Base-by-base conservation (phyloP, 2,329 filamentous ascomycete species). In the Chrysoporthe puriensis region DNA sequence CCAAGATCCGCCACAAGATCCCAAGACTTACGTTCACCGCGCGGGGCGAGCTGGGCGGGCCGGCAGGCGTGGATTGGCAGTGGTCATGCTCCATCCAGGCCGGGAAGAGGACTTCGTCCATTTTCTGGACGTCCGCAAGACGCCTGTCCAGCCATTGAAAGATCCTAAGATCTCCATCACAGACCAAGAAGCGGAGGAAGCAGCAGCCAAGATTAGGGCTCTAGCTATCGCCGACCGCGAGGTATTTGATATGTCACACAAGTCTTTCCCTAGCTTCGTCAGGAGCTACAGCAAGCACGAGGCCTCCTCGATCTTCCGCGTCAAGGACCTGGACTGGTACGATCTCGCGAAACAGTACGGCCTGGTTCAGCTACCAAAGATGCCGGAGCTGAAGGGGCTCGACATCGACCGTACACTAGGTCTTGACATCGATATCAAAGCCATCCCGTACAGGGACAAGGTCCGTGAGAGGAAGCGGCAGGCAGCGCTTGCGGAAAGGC, bases 11-110 rank as follows among this genome's bases (percentile, higher is more conserved):
- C 93, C 75, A 1, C 93, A 91, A 52, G 94, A 97, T 73, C 93
- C 94, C 0, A 98, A 98, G 77, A 94, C 92, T 13, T 98, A 98
- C 75, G 93, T 99, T 69, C 96, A 99, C 78, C 90, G 96, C 5
- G 91, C 96, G 40, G 96, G 96, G 1, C 87, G 96, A 71, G 93
- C 96, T 0, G 96, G 96, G 0, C 87, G 96, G 32, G 97, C 97
- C 76, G 94, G 94, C 0, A 86, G 95, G 70, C 90, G 90, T 70
- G 96, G 96, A 0, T 81, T 97, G 26, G 93, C 94, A 16, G 87
- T 98, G 1, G 90, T 96, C 0, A 90, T 99, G 77, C 84, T 99
- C 21, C 92, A 92, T 8, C 91, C 92, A 0, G 94, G 94, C 1
- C 85, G 89, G 21, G 96, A 98, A 79, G 93, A 96, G 77, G 94